phyloP scores from a whole-genome alignment of 2,329 filamentous ascomycete genomes.

The Trichocomaceae sp. region DNA sequence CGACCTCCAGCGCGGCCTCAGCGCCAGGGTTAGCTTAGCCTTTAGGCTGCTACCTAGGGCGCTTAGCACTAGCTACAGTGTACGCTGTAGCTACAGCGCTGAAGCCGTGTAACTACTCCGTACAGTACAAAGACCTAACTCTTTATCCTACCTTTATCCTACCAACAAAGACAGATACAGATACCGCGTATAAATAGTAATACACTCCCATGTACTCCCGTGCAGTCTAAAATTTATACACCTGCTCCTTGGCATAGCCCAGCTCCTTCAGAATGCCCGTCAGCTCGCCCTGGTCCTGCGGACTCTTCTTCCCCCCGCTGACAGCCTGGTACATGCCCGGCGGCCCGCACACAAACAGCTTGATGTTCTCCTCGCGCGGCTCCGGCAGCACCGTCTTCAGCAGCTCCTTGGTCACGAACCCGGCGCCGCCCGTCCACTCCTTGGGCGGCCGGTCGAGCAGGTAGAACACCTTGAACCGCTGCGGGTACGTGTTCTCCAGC shows the following conservation, averaged over 20 bases:
- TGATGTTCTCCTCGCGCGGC: constrained; percentile 85
- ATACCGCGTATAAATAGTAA: too few species aligned
- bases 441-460: constrained; percentile 77
- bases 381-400: constrained; percentile 92
- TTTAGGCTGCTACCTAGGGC: too few species aligned
- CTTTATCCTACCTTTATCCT: too few species aligned
- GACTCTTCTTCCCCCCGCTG: constrained; percentile 81
- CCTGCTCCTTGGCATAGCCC: constrained; percentile 79
- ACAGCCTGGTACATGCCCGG: constrained; percentile 90
- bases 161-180: too few species aligned
- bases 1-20: too few species aligned
- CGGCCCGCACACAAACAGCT: constrained; percentile 93
- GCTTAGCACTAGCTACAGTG: too few species aligned
- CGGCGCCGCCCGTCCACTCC: constrained; percentile 69
- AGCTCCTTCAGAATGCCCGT: constrained; percentile 74
- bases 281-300: constrained; percentile 90
- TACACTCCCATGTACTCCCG: too few species aligned
- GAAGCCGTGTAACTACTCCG: too few species aligned
- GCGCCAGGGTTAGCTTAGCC: too few species aligned
- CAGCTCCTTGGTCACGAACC: constrained; percentile 81
- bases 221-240: constrained; percentile 99
- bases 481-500: constrained; percentile 91
- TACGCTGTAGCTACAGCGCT: too few species aligned
- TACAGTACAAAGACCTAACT: too few species aligned
- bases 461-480: constrained; percentile 93